phyloP scores from a whole-genome alignment of 23 red algal genomes.

The Porphyridium purpureum region DNA sequence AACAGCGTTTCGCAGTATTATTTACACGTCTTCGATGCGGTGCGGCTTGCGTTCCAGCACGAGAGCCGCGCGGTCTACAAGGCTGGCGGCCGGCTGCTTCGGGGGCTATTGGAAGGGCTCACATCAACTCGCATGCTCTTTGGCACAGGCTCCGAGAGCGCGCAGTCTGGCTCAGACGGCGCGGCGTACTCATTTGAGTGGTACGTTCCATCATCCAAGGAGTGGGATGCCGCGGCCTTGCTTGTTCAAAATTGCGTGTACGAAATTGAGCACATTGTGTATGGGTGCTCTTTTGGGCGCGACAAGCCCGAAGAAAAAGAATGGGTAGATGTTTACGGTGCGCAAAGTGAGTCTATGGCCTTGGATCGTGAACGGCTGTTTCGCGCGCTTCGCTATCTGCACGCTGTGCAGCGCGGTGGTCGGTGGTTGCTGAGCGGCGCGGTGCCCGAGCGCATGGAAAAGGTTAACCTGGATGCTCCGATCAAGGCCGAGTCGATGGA shows the following conservation, averaged over 20 bases:
- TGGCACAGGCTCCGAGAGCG: slow-evolving; percentile 8
- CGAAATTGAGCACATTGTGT: too few relatives aligned
- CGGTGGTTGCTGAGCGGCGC: slow-evolving; percentile 68
- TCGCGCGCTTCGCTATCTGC: slow-evolving; percentile 38
- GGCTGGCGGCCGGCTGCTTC: slow-evolving; percentile 73
- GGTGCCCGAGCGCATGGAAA: slow-evolving; percentile 29
- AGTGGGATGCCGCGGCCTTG: background rate
- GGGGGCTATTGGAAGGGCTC: slow-evolving; percentile 79
- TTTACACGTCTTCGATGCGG: slow-evolving; percentile 12
- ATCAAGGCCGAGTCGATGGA: background rate
- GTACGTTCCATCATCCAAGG: background rate
- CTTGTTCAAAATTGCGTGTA: too few relatives aligned
- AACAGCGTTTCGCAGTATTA: slow-evolving; percentile 8
- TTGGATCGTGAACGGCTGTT: slow-evolving; percentile 49
- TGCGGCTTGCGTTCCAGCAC: slow-evolving; percentile 14
- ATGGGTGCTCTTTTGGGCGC: too few relatives aligned
- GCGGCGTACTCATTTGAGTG: background rate
- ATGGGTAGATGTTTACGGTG: background rate
- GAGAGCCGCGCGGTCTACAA: slow-evolving; percentile 63
- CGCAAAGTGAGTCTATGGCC: background rate
- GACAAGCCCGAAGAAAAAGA: background rate
- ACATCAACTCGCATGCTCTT: slow-evolving; percentile 38
- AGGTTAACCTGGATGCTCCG: too few relatives aligned
- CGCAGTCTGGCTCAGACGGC: too few relatives aligned
- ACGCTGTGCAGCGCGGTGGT: slow-evolving; percentile 69